Evolutionary conservation across 352 stramenopile genomes (phyloP), one percentile per base, ranked within the genome.

Genomic region (Thraustochytrium striatum): DNA sequence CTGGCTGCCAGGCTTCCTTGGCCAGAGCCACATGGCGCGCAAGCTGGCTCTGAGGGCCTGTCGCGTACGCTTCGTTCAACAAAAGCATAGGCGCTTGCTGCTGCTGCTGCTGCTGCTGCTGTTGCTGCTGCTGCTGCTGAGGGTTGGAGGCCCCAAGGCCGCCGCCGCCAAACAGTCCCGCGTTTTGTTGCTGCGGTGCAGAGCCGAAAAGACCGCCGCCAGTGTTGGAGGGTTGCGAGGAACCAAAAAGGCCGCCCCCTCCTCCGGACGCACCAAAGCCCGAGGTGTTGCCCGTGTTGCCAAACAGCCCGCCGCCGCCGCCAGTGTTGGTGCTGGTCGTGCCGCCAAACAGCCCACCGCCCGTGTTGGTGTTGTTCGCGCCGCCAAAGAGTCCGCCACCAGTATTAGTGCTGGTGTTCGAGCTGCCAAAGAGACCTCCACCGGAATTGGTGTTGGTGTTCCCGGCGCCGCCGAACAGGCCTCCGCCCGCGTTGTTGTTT

Each of bases 371-470:
- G 65, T 86, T 80, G 16, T 79, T 55, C n/a, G 81, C 69, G 38
- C 65, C 61, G 57, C 85, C 85, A 69, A 88, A 88, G 2, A 86
- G 68, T 5, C 85, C 82, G 62, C 84, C 85, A 72, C 70, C 78
- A 2, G 9, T 52, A 72, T 50, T 39, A 84, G 79, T 36, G 85
- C 83, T 21, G 84, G 85, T 25, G 5, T 83, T 79, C 50, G 41
- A 69, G 59, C 72, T 58, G 52, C 84, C 84, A 62, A 87, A 86
- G 36, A 84, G 41, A 53, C 73, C 73, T 19, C 81, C 80, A 44
- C 61, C 78, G 36, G 70, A 21, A 19, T 69, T 72, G 36, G 36
- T 79, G 36, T 53, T 70, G 41, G 50, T 70, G 68, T 79, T 78
- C 65, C 57, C 57, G 47, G 61, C 38, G 83, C 58, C 32, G 28